phyloP scores from a whole-genome alignment of 768 basidiomycete species.

The Podaxis sp. region DNA sequence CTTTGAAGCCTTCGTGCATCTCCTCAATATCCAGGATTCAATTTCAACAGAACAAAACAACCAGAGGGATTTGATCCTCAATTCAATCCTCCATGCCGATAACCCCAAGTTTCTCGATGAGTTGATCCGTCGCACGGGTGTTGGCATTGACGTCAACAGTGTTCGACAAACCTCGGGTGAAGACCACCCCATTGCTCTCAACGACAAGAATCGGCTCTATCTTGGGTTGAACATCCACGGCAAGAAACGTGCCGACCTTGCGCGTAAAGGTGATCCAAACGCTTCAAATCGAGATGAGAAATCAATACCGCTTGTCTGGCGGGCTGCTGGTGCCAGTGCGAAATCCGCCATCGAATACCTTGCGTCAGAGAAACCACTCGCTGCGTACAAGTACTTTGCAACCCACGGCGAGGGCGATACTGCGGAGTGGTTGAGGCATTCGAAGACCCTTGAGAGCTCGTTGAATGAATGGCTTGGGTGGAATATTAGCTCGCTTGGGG shows the following conservation, averaged over 20 bases:
- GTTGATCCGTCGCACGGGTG: constrained; percentile 52
- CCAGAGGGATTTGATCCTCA: constrained; percentile 24
- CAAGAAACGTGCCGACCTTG: constrained; percentile 58
- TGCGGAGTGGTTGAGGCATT: constrained; percentile 40
- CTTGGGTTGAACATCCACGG: constrained; percentile 62
- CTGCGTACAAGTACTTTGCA: constrained; percentile 51
- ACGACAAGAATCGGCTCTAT: constrained; percentile 45
- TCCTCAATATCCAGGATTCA: constrained; percentile 40
- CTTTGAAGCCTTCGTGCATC: constrained; percentile 47
- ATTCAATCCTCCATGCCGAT: constrained; percentile 36
- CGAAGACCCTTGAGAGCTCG: constrained; percentile 35
- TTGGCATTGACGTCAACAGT: constrained; percentile 31
- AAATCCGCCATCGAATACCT: constrained; percentile 46
- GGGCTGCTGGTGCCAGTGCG: constrained; percentile 32
- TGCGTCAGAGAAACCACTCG: constrained; percentile 40
- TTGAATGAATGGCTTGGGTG: constrained; percentile 55
- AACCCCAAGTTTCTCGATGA: constrained; percentile 53
- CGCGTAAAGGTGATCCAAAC: constrained; percentile 48
- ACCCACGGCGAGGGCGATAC: constrained; percentile 37
- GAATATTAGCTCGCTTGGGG: constrained; percentile 42
- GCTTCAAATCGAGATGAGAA: constrained; percentile 20
- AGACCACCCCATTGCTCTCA: constrained; percentile 24
- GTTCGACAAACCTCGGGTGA: constrained; percentile 21
- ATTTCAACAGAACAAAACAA: constrained; percentile 13
- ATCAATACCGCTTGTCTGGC: constrained; percentile 39